These are phyloP conservation scores for Podila clonocystis DNA, from an alignment of 192 early-diverging fungal species.

Conservation along the genomic window DNA sequence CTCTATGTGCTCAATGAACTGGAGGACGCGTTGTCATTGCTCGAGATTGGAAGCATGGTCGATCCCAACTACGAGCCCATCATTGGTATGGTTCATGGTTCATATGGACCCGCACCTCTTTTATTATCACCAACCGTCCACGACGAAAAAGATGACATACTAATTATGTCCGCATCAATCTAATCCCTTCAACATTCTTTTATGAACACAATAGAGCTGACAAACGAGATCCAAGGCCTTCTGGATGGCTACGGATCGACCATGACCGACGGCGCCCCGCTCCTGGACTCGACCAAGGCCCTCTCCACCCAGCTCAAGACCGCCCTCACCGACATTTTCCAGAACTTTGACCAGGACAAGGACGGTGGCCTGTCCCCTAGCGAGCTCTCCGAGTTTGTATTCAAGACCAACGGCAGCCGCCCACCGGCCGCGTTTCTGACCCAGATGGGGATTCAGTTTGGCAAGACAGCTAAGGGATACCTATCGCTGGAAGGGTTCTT, in stretches of 20 bases:
- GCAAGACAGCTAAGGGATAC: conserved; percentile 54
- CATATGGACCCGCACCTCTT: not conserved
- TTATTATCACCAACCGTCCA: not conserved
- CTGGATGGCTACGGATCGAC: conserved; percentile 54
- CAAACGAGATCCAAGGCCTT: conserved; percentile 58
- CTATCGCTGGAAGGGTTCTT: conserved; percentile 62
- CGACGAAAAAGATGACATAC: not conserved
- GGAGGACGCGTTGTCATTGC: conserved; percentile 58
- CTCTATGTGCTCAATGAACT: conserved; percentile 62
- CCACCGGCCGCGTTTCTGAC: conserved; percentile 59
- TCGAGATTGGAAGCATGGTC: conserved; percentile 61
- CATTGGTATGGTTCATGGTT: conserved; percentile 40
- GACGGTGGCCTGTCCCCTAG: conserved; percentile 54
- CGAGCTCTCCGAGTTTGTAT: conserved; percentile 60
- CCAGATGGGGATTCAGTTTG: conserved; percentile 66
- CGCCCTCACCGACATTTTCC: conserved; percentile 57
- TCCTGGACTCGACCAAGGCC: conserved; percentile 44
- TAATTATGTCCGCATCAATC: not conserved
- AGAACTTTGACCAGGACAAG: conserved; percentile 57
- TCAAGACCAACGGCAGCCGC: conserved; percentile 60
- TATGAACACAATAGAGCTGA: conserved; percentile 42
- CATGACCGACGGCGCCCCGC: conserved; percentile 45
- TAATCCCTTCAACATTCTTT: not conserved
- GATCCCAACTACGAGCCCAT: conserved; percentile 63
- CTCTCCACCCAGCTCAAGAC: conserved; percentile 48